A percentile compares a stretch with the other conserved stretches of the same genome.
phyloP scores from a whole-genome alignment of 2,329 filamentous ascomycete genomes.

The Plectosphaerella sp. region DNA sequence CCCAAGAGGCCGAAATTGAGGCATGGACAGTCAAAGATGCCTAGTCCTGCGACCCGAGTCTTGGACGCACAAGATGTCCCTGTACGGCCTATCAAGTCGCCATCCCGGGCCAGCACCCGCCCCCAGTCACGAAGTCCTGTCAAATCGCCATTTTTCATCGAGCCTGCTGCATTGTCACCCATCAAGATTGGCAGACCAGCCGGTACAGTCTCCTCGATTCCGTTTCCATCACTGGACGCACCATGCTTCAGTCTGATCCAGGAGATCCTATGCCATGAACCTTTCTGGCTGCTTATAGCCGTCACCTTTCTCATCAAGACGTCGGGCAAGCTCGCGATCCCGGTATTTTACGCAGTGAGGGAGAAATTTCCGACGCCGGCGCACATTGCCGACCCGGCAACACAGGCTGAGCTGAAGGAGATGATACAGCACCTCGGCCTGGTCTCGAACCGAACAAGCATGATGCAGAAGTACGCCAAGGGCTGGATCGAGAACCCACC shows the following conservation, averaged over 20 bases:
- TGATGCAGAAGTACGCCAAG: slow-evolving; percentile 66
- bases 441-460: slow-evolving; percentile 60
- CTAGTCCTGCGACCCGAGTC: too few species aligned
- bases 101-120: neutral
- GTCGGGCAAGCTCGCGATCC: slow-evolving; percentile 67
- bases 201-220: slow-evolving; percentile 48
- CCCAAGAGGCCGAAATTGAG: too few species aligned
- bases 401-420: slow-evolving; percentile 47
- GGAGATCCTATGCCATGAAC: slow-evolving; percentile 68
- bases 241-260: slow-evolving; percentile 75
- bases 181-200: slow-evolving; percentile 25
- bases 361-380: slow-evolving; percentile 62
- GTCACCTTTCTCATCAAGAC: slow-evolving; percentile 85
- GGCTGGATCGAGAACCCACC: slow-evolving; percentile 65
- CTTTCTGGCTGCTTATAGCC: slow-evolving; percentile 77
- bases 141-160: slow-evolving; percentile 28
- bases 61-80: too few species aligned
- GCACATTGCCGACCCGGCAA: slow-evolving; percentile 48
- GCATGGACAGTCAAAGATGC: too few species aligned
- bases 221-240: slow-evolving; percentile 64
- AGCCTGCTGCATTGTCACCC: slow-evolving; percentile 11
- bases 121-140: slow-evolving; percentile 5
- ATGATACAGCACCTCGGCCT: slow-evolving; percentile 71
- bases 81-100: too few species aligned
- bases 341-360: slow-evolving; percentile 67